A percentile compares a stretch with the other conserved stretches of the same genome.
Evolutionary conservation across 768 basidiomycete species (phyloP).

Genomic region (Calocybe indica): DNA sequence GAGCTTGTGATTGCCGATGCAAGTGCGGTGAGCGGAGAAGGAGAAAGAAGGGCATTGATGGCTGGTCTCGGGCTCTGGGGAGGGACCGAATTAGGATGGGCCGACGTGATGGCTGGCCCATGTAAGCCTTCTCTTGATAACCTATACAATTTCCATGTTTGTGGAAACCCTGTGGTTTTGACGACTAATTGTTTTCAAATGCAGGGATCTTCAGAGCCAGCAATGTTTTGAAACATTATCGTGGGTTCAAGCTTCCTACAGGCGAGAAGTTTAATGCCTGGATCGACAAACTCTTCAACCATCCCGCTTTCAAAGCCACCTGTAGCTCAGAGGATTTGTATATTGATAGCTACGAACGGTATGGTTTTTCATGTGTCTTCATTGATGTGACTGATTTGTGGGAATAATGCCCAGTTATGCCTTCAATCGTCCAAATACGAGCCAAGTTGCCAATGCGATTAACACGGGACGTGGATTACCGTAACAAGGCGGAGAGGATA

Average conservation of each 20-base stretch:
- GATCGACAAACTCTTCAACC: conserved; percentile 45
- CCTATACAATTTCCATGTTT: background rate
- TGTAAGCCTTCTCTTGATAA: conserved; percentile 38
- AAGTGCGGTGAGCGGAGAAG: conserved; percentile 34
- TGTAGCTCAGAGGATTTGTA: conserved; percentile 66
- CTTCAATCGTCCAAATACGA: conserved; percentile 71
- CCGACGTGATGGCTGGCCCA: conserved; percentile 65
- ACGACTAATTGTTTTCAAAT: too few species aligned
- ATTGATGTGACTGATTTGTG: background rate
- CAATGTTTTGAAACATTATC: conserved; percentile 60
- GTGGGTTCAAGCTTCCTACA: conserved; percentile 53
- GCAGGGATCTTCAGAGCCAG: conserved; percentile 70
- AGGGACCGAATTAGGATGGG: conserved; percentile 51
- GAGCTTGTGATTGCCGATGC: conserved; percentile 34
- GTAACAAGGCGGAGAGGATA: too few species aligned
- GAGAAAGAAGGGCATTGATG: conserved; percentile 28
- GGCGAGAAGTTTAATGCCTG: conserved; percentile 47
- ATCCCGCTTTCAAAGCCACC: conserved; percentile 61
- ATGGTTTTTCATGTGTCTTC: conserved; percentile 7
- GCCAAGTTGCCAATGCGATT: conserved; percentile 71
- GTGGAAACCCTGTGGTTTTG: background rate
- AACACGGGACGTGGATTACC: conserved; percentile 61
- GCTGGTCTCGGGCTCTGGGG: conserved; percentile 57
- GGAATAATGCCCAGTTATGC: conserved; percentile 47
- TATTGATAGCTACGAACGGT: conserved; percentile 69